Evolutionary conservation across 768 basidiomycete genomes (phyloP).

Genomic region (Rhizopogon rudus): DNA sequence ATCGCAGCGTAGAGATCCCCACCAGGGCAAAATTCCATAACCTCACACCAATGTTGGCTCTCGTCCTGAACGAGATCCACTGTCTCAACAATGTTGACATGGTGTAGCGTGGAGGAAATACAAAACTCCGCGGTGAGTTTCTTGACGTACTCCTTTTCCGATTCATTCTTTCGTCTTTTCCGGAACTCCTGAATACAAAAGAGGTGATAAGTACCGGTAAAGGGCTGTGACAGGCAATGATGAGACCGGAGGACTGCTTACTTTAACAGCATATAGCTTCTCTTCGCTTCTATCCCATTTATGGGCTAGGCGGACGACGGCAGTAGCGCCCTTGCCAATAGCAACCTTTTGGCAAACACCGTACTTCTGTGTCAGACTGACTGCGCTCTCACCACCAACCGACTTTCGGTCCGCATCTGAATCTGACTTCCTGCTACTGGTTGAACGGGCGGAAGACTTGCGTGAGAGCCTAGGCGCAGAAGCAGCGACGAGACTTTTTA

Average conservation of each 20-base stretch:
- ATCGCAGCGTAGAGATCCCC: conserved; percentile 98
- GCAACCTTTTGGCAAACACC: conserved; percentile 96
- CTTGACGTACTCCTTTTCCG: conserved; percentile 99
- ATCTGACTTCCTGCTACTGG: conserved; percentile 60
- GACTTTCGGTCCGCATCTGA: conserved; percentile 49
- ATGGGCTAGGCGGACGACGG: conserved; percentile 92
- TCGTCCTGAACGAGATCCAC: conserved; percentile 99
- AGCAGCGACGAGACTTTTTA: conserved; percentile 69
- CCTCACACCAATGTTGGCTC: conserved; percentile 94
- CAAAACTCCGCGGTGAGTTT: conserved; percentile 99
- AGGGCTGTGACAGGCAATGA: not conserved
- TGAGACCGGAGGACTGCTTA: conserved; percentile 32
- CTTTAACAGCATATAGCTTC: conserved; percentile 98
- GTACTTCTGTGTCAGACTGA: conserved; percentile 80
- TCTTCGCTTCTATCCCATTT: conserved; percentile 98
- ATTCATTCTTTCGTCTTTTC: conserved; percentile 95
- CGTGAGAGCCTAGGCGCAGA: conserved; percentile 71
- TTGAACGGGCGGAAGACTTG: conserved; percentile 67
- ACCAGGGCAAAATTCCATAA: conserved; percentile 99
- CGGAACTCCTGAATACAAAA: conserved; percentile 79
- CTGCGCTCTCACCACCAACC: conserved; percentile 46
- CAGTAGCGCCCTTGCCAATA: conserved; percentile 98
- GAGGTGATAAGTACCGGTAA: not conserved
- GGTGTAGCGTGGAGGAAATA: conserved; percentile 93
- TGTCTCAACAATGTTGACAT: conserved; percentile 94